These are phyloP conservation scores for Cutaneotrichosporon spelunceum DNA, from an alignment of 1,284 basidiomycete species.

Conservation along the genomic window DNA sequence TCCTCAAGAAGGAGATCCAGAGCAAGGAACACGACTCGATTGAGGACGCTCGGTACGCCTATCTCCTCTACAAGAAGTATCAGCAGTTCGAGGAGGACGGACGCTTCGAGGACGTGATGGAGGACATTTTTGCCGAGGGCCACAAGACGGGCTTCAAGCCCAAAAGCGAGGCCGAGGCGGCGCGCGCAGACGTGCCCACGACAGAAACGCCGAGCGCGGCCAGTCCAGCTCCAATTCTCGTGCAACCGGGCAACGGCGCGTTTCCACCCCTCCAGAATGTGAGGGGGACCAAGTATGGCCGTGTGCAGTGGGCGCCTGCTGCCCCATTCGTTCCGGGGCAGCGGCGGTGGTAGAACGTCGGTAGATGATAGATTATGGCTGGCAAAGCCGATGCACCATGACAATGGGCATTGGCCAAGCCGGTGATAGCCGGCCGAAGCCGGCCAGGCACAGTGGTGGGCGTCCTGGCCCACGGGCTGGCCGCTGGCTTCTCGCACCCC, in stretches of 20 bases:
- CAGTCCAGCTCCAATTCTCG: not conserved
- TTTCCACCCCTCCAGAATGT: not conserved
- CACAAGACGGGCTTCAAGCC: conserved; percentile 37
- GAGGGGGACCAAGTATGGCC: not conserved
- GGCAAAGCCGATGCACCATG: not conserved
- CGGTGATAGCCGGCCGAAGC: not conserved
- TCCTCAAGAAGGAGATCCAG: conserved; percentile 88
- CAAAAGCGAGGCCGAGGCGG: conserved; percentile 12
- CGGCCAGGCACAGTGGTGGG: not conserved
- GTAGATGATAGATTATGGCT: not conserved
- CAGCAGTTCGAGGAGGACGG: conserved; percentile 71
- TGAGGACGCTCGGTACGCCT: conserved; percentile 85
- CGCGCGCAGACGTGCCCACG: conserved; percentile 1
- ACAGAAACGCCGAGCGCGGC: not conserved
- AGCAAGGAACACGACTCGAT: conserved; percentile 93
- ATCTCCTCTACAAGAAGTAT: conserved; percentile 82
- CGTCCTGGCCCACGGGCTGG: no score
- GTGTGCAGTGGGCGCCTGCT: not conserved
- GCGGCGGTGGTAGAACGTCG: conserved; percentile 13
- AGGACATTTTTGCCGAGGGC: conserved; percentile 62
- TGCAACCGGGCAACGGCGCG: not conserved
- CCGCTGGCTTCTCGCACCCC: no score
- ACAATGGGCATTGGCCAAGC: not conserved
- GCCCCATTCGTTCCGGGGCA: conserved; percentile 15
- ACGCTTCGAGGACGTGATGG: conserved; percentile 81